Percentiles rank a stretch among this genome's conserved stretches.
Conservation (phyloP, 2,329 filamentous ascomycete species). For the Penicillium polonicum region DNA sequence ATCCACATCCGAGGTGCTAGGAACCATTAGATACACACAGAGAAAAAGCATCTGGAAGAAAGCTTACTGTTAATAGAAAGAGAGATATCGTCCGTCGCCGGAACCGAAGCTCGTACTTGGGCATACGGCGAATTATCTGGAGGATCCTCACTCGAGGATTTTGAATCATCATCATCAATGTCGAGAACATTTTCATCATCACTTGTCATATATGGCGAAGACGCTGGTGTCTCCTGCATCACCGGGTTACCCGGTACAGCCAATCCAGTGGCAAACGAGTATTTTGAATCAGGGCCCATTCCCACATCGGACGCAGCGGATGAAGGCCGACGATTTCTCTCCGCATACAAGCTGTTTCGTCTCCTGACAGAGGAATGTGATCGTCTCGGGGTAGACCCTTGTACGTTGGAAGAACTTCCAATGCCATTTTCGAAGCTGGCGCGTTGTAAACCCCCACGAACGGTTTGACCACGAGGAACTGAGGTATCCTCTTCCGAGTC, state of each 20-base stretch:
- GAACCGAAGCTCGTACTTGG: conserved; percentile 76
- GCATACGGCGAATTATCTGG: conserved; percentile 55
- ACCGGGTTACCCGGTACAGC: conserved; percentile 27
- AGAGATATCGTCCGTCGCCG: conserved; percentile 70
- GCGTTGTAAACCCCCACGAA: neutral
- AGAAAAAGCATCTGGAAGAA: neutral
- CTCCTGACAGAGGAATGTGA: conserved; percentile 19
- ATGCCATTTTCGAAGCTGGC: conserved; percentile 14
- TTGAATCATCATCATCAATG: conserved; percentile 36
- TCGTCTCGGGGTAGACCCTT: conserved; percentile 7
- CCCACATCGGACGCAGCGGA: conserved; percentile 33
- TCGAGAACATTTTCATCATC: conserved; percentile 23
- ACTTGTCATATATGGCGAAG: conserved; percentile 23
- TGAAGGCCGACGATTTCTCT: conserved; percentile 25
- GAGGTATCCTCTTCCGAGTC: conserved; percentile 30
- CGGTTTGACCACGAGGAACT: neutral
- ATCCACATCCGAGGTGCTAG: conserved; percentile 77
- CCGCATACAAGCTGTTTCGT: conserved; percentile 17
- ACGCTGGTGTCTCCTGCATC: conserved; percentile 24
- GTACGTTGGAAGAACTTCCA: conserved; percentile 17
- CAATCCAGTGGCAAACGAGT: conserved; percentile 32
- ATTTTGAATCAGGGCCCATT: conserved; percentile 34
- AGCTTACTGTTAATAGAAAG: conserved; percentile 70
- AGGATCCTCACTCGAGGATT: conserved; percentile 33
- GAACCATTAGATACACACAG: conserved; percentile 3